Evolutionary conservation across 148 eudicot species (phyloP).

Genomic region (Rhododendron ovatum): DNA sequence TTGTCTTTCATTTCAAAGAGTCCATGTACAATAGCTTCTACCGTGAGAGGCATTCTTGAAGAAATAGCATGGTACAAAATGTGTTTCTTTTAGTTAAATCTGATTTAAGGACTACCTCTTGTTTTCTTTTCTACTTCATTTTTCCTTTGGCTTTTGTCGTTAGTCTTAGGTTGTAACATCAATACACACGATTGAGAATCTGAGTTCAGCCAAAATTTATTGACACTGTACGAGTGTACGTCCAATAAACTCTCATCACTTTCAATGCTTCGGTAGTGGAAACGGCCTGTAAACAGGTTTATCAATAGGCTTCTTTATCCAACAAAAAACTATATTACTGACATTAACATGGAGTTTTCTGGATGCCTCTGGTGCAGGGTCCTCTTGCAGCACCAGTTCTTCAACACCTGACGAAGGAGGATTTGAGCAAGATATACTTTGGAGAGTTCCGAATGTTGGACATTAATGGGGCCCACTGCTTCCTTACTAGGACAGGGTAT

Average conservation of each 20-base stretch:
- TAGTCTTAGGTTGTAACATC: background rate
- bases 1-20: background rate
- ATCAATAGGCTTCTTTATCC: background rate
- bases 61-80: background rate
- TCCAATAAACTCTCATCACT: background rate
- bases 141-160: background rate
- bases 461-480: constrained; percentile 73
- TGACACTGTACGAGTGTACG: background rate
- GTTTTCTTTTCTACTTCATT: background rate
- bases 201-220: background rate
- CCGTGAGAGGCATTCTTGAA: background rate
- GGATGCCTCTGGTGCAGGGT: constrained; percentile 53
- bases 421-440: constrained; percentile 90
- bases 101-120: background rate
- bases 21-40: background rate
- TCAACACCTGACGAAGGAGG: constrained; percentile 79
- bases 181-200: background rate
- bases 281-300: background rate
- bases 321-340: background rate
- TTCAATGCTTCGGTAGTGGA: background rate
- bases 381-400: constrained; percentile 95
- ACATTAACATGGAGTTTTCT: constrained; percentile 9
- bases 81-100: background rate
- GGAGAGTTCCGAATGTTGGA: constrained; percentile 66
- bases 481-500: constrained; percentile 95